Conservation (phyloP, 371 early-diverging fungal genomes). For the Massospora cicadina region DNA sequence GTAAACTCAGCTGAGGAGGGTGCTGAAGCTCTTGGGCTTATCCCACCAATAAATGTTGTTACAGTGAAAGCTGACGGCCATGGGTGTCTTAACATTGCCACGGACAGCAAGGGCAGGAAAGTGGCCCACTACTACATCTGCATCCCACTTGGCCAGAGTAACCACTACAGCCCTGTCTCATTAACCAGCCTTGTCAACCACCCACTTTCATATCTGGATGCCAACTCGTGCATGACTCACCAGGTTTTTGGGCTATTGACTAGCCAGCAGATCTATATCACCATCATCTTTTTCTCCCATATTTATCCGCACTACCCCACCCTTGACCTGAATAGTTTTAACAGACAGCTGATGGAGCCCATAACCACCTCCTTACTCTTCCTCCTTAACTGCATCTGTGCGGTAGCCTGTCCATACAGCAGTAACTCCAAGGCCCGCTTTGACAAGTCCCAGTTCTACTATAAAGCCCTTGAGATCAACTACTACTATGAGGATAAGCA, state of each 20-base stretch:
- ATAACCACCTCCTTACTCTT: conserved; percentile 3
- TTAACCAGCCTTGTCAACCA: conserved; percentile 6
- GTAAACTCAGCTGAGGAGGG: neutral
- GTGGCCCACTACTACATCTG: conserved; percentile 2
- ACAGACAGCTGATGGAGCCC: neutral
- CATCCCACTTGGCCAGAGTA: neutral
- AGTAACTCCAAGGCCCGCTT: conserved; percentile 7
- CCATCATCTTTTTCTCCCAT: neutral
- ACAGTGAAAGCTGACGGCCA: conserved; percentile 1
- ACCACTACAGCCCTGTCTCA: neutral
- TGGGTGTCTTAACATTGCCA: neutral
- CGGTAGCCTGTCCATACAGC: neutral
- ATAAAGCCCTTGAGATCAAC: conserved; percentile 4
- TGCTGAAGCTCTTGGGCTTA: neutral
- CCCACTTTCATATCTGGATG: neutral
- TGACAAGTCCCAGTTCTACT: conserved; percentile 8
- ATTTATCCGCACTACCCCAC: neutral
- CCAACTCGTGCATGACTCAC: neutral
- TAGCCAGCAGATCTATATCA: conserved; percentile 10
- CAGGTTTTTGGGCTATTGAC: neutral
- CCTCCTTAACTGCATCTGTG: conserved; percentile 4
- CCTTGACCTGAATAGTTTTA: neutral
- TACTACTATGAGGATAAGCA: conserved; percentile 1
- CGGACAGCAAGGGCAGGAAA: neutral
- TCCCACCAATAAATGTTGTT: neutral